phyloP scores from a whole-genome alignment of 768 basidiomycete species.

The Hygrophorus russula region DNA sequence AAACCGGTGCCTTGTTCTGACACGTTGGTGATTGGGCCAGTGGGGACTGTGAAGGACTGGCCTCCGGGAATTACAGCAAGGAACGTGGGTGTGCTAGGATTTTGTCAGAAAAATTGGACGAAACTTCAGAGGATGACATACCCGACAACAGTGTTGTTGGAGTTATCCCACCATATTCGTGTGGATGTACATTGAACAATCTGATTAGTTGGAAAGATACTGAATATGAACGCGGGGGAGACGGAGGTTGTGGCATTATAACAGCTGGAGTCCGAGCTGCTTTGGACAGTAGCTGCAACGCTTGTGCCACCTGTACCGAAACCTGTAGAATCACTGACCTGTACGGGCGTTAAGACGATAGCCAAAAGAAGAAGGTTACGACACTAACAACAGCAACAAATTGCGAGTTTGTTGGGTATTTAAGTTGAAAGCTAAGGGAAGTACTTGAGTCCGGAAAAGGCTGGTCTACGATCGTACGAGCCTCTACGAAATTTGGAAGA shows the following conservation, averaged over 20 bases:
- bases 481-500: slow-evolving; percentile 51
- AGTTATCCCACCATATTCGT: slow-evolving; percentile 55
- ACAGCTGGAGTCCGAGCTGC: slow-evolving; percentile 45
- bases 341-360: slow-evolving; percentile 4
- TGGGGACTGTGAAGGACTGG: slow-evolving; percentile 56
- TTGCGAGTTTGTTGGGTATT: slow-evolving; percentile 56
- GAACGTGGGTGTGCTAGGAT: slow-evolving; percentile 43
- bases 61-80: slow-evolving; percentile 74
- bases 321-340: slow-evolving; percentile 49
- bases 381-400: slow-evolving; percentile 68
- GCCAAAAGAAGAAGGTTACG: background rate
- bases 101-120: background rate
- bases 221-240: slow-evolving; percentile 45
- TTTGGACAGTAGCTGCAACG: slow-evolving; percentile 43
- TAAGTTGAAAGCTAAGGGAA: slow-evolving; percentile 42
- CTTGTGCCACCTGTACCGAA: slow-evolving; percentile 74
- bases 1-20: slow-evolving; percentile 48
- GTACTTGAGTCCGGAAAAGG: slow-evolving; percentile 33
- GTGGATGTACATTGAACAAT: slow-evolving; percentile 53
- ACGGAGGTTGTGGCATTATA: slow-evolving; percentile 40
- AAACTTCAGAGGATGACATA: slow-evolving; percentile 16
- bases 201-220: slow-evolving; percentile 48
- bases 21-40: slow-evolving; percentile 33
- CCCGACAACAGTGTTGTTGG: slow-evolving; percentile 34
- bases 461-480: slow-evolving; percentile 44